These are phyloP conservation scores for Eruca vesicaria DNA, from an alignment of 441 rosid species.

Conservation along the genomic window DNA sequence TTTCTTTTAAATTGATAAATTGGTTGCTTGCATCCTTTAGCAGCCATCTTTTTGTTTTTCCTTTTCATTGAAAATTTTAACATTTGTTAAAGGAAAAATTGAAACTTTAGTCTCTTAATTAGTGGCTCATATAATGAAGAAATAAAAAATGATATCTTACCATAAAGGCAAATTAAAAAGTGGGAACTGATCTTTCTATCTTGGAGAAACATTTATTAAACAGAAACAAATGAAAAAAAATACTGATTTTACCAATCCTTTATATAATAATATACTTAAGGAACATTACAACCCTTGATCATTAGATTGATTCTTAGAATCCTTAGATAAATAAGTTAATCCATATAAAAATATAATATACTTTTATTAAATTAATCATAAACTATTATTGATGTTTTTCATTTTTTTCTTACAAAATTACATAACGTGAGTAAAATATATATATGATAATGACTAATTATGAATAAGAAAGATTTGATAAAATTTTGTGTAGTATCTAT, in stretches of 20 bases:
- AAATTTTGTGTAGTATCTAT: too few relatives aligned
- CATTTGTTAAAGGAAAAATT: neutral
- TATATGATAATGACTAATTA: too few relatives aligned
- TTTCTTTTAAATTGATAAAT: neutral
- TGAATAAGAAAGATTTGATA: too few relatives aligned
- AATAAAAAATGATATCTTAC: constrained; percentile 18
- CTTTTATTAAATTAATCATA: too few relatives aligned
- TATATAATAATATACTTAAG: too few relatives aligned
- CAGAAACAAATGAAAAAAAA: constrained; percentile 4
- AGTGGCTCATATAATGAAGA: constrained; percentile 24
- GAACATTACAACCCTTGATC: too few relatives aligned
- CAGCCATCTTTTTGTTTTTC: constrained; percentile 20
- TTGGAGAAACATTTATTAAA: constrained; percentile 26
- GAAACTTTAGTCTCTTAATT: constrained; percentile 10
- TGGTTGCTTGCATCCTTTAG: constrained; percentile 5
- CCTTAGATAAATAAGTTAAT: too few relatives aligned
- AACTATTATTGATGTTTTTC: too few relatives aligned
- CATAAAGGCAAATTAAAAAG: constrained; percentile 18
- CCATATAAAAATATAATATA: too few relatives aligned
- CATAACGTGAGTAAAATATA: too few relatives aligned
- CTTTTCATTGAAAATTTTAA: neutral
- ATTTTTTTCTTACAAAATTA: too few relatives aligned
- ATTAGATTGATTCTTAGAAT: too few relatives aligned
- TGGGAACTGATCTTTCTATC: constrained; percentile 17
- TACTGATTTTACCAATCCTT: constrained; percentile 12